Percentiles rank a stretch among this genome's conserved stretches.
phyloP scores from a whole-genome alignment of 2,329 filamentous ascomycete species.

The Beauveria bassiana region DNA sequence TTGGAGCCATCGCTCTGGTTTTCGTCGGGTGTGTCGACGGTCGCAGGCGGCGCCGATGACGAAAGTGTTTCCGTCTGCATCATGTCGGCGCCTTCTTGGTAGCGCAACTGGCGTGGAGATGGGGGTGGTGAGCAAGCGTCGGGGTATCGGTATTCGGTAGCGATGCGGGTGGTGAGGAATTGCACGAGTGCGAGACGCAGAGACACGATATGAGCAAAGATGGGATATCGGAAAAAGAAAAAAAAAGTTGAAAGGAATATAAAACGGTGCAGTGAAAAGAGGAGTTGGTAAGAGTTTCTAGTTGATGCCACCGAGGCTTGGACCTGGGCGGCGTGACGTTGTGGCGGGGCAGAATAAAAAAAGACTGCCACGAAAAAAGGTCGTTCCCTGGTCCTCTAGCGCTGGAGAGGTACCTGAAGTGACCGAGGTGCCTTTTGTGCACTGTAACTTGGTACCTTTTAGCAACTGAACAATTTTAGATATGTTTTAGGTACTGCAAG shows the following conservation, averaged over 20 bases:
- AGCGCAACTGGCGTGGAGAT: neutral
- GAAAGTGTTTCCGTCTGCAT: conserved; percentile 25
- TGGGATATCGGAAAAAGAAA: neutral
- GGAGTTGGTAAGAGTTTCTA: conserved; percentile 1
- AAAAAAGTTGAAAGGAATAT: conserved; percentile 1
- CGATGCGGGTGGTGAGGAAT: neutral
- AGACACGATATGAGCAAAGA: neutral
- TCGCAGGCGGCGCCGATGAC: conserved; percentile 27
- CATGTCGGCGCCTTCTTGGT: neutral
- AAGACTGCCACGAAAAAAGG: neutral
- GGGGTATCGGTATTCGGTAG: neutral
- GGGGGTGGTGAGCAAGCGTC: neutral
- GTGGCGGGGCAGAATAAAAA: conserved; percentile 7
- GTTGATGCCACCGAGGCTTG: conserved; percentile 6
- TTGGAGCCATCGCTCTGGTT: conserved; percentile 73
- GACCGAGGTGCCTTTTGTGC: neutral
- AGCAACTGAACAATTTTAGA: too few species aligned
- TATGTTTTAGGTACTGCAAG: neutral
- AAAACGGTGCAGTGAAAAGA: conserved; percentile 1
- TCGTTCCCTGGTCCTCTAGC: neutral
- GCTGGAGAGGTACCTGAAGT: neutral
- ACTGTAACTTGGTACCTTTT: neutral
- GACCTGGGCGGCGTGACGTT: conserved; percentile 7
- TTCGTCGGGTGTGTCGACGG: conserved; percentile 33
- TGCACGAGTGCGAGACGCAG: neutral